Percentiles rank a stretch among this genome's conserved stretches.
Evolutionary conservation across 257 asterid species (phyloP).

Genomic region (Solanum etuberosum): DNA sequence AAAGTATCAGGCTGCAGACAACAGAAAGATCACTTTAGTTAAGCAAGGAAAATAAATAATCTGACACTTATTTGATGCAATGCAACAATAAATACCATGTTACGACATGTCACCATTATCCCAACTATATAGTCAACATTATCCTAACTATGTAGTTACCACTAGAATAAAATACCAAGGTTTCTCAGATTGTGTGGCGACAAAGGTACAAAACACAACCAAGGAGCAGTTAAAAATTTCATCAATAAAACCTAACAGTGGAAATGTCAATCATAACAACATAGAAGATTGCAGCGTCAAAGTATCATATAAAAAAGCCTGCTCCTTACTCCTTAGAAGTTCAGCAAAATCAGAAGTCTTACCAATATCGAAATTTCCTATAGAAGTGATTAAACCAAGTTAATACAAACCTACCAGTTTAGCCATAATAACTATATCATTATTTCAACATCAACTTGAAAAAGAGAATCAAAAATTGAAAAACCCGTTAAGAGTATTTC

Average conservation of each 20-base stretch:
- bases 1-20: constrained; percentile 67
- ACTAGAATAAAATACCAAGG: background rate
- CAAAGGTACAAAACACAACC: background rate
- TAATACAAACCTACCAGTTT: background rate
- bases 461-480: background rate
- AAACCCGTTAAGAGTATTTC: background rate
- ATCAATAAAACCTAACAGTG: background rate
- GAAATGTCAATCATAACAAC: background rate
- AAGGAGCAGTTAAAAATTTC: background rate
- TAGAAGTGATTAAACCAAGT: background rate
- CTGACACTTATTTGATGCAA: background rate
- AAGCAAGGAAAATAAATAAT: background rate
- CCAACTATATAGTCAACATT: background rate
- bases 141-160: background rate
- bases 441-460: background rate
- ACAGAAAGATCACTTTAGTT: constrained; percentile 14
- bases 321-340: background rate
- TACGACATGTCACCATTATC: background rate
- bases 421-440: background rate
- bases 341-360: background rate
- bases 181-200: background rate
- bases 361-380: background rate
- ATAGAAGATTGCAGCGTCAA: background rate
- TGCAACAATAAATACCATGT: background rate
- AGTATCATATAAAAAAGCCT: background rate